Conservation (phyloP, 164 flowering plant genomes). For the Tetrastigma voinierianum region DNA sequence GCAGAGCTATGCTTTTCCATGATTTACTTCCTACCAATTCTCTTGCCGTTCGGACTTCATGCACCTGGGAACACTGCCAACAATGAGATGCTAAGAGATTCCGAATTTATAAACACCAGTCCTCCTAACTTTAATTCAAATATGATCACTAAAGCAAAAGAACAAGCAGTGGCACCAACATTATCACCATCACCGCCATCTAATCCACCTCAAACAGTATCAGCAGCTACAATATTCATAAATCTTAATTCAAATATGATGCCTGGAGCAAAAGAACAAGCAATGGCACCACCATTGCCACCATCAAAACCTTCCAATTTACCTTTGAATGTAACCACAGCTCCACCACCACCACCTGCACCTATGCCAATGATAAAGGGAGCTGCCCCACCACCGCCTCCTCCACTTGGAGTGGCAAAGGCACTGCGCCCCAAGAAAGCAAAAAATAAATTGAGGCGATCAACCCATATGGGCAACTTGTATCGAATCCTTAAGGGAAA, state of each 20-base stretch:
- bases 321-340: neutral
- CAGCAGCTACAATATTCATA: too few relatives aligned
- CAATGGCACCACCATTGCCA: too few relatives aligned
- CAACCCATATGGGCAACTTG: conserved; percentile 73
- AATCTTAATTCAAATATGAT: too few relatives aligned
- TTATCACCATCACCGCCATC: neutral
- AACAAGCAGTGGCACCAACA: neutral
- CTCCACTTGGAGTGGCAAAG: conserved; percentile 44
- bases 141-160: too few relatives aligned
- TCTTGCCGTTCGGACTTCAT: conserved; percentile 3
- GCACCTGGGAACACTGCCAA: neutral
- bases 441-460: conserved; percentile 65
- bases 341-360: conserved; percentile 30
- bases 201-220: neutral
- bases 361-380: conserved; percentile 30
- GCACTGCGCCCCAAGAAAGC: conserved; percentile 54
- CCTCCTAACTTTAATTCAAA: too few relatives aligned
- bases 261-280: too few relatives aligned
- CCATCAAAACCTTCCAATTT: too few relatives aligned
- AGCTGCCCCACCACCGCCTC: conserved; percentile 62
- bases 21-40: neutral
- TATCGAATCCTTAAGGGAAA: conserved; percentile 75
- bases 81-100: too few relatives aligned
- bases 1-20: neutral
- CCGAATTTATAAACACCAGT: too few relatives aligned